A percentile compares a stretch with the other conserved stretches of the same genome.
Evolutionary conservation across 169 alveolate species (phyloP).

Genomic region (Plasmodium cynomolgi): DNA sequence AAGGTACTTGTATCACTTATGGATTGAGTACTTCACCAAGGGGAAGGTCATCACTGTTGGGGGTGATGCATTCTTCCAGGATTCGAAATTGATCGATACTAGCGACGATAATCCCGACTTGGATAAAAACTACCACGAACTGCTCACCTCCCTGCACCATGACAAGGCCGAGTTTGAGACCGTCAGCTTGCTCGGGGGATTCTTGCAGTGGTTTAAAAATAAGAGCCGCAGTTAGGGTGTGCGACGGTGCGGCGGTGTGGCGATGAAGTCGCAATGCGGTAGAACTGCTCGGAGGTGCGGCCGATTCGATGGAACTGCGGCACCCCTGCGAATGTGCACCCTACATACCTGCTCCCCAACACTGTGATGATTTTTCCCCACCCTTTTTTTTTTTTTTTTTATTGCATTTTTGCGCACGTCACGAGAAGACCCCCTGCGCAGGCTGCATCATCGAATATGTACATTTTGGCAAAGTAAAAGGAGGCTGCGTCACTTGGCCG

Average conservation of each 20-base stretch:
- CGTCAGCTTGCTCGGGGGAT: constrained; percentile 59
- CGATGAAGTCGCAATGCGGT: not conserved
- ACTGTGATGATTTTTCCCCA: not conserved
- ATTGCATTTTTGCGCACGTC: not conserved
- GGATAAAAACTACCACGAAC: constrained; percentile 1
- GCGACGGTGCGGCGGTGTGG: too few species aligned
- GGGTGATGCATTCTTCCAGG: constrained; percentile 48
- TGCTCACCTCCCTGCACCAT: constrained; percentile 8
- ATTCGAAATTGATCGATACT: constrained; percentile 43
- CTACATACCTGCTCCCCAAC: not conserved
- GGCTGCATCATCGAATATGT: not conserved
- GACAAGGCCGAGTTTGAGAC: constrained; percentile 33
- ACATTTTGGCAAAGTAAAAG: not conserved
- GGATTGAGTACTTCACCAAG: constrained; percentile 74
- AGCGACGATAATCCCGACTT: not conserved
- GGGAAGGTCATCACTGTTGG: constrained; percentile 75
- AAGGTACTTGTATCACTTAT: constrained; percentile 31
- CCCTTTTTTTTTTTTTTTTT: not conserved
- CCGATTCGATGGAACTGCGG: not conserved
- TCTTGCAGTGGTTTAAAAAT: constrained; percentile 73
- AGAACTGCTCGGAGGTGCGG: not conserved
- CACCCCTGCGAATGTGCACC: not conserved
- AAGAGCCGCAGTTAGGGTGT: constrained; percentile 40
- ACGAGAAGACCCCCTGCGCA: not conserved
- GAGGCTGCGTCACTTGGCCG: not conserved